Base-by-base conservation (phyloP, 768 basidiomycete genomes). In the Boletus huronensis region DNA sequence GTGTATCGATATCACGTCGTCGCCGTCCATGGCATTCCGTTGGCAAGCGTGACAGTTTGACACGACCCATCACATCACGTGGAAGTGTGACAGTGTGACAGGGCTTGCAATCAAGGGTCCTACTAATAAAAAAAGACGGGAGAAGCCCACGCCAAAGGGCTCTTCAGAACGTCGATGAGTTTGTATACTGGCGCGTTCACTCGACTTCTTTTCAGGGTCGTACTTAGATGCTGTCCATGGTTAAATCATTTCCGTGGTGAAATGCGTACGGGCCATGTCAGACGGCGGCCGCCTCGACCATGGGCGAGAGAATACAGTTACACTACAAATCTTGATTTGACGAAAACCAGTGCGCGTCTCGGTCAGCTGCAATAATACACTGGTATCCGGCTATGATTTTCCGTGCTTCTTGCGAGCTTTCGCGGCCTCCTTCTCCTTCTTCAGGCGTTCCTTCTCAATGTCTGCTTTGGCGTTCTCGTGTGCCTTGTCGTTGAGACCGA, bases 401-500 rank as follows among this genome's bases (percentile, higher is more conserved):
- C 58, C 64, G 43, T 63, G 72, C 67, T 77, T 76, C 61, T 70
- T 75, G 39, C 59, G 48, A 17, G 47, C 58, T 59, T 73, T 79
- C 43, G 67, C 77, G 63, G 84, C 82, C 71, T 81, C 80, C 39
- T 77, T 77, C 58, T 80, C 80, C 58, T 83, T 82, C 74, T 86
- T 84, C 36, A 69, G 75, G n/a, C 77, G 69, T 51, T 77, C 77
- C 64, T 76, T 76, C 57, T 72, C 74, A 17, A 71, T 83, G 52
- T 91, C 87, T 47, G 71, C 80, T 66, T 89, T 88, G 19, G 91
- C 93, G 40, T 85, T 66, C 67, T 93, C 83, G 73, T 95, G 91
- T 3, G 90, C 87, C 48, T 73, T 74, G 69, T 95, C 92, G 70
- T 99, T 99, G 45, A 98, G 79, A 2, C 93, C 94, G 1, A 92